A percentile compares a stretch with the other conserved stretches of the same genome.
phyloP scores from a whole-genome alignment of 2,329 filamentous ascomycete species.

The Fragosphaeria purpurea region DNA sequence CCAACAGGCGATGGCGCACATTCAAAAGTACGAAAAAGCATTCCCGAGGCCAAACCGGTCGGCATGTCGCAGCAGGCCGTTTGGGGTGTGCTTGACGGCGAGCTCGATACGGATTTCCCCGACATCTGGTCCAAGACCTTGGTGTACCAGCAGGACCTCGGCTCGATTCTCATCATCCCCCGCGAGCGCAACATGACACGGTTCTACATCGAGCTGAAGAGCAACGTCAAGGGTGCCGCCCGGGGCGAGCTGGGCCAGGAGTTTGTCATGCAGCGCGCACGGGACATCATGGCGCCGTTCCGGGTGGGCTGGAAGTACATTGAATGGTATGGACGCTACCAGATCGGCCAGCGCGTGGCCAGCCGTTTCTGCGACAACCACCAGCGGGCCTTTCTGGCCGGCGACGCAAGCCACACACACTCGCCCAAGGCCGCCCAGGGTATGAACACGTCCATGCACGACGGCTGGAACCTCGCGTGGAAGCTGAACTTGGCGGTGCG shows the following conservation, averaged over 20 bases:
- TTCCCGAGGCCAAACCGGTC: constrained; percentile 28
- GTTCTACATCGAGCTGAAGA: constrained; percentile 47
- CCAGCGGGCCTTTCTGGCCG: constrained; percentile 49
- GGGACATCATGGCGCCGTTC: constrained; percentile 50
- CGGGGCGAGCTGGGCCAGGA: constrained; percentile 34
- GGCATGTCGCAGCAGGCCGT: constrained; percentile 26
- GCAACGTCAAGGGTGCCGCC: constrained; percentile 16
- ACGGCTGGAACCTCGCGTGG: constrained; percentile 54
- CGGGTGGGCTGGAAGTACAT: constrained; percentile 47
- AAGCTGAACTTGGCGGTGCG: constrained; percentile 47
- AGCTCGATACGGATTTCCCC: constrained; percentile 61
- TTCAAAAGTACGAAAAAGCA: constrained; percentile 57
- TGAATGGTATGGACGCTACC: constrained; percentile 64
- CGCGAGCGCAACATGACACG: constrained; percentile 64
- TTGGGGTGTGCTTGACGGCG: constrained; percentile 65
- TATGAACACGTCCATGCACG: constrained; percentile 51
- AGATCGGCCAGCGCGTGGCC: constrained; percentile 61
- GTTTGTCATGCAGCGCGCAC: constrained; percentile 57
- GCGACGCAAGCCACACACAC: constrained; percentile 58
- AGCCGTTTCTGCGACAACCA: constrained; percentile 56
- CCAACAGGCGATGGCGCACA: constrained; percentile 55
- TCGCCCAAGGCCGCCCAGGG: constrained; percentile 57
- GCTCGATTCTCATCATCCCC: constrained; percentile 64
- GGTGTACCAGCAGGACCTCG: constrained; percentile 55
- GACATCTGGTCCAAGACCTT: constrained; percentile 68